Evolutionary conservation across 345 rosid genomes (phyloP), one percentile per base, ranked within the genome.

Genomic region (Gossypium australe): DNA sequence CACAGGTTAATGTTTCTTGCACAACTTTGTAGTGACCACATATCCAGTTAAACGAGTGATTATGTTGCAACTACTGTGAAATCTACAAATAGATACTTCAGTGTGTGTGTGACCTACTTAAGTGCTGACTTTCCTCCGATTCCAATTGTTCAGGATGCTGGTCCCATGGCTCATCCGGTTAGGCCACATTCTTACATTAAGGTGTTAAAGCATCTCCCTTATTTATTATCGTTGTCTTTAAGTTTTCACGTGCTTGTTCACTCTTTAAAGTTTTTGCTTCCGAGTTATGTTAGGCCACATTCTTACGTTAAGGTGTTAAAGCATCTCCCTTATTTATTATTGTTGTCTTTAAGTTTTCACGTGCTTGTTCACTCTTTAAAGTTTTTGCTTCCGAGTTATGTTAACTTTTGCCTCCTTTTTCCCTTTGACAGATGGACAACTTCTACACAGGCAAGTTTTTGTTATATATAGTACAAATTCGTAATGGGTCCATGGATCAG

Each of bases 111-210:
- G 14, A 24, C 27, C 24, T 69, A 17, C 47, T 67, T 76, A 14
- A 61, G 16, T 16, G 60, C 61, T 34, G 61, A 45, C 62, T 67
- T 43, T 25, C 45, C 45, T 48, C 25, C 29, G 60, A 72, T 58
- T 57, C 78, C 64, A 27, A 71, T 60, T 61, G 69, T 79, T 58
- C 80, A 95, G 99, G 99, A 95, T 91, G 89, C 92, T 76, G 97
- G 99, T 85, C 99, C 99, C 34, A 95, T 95, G 98, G 97, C 98
- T 76, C 99, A 95, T 83, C 99, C 98, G 75, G 98, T 95, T 67
- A 87, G 97, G 63, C 98, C 99, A 6, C 97, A 95, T 87, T 95
- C 98, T 79, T 95, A 95, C 84, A 95, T 95, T 79, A 95, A 95
- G 99, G 99, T 95, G 61, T 76, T 81, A 27, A 62, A 34, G 65